Evolutionary conservation across 176 grass and related monocot genomes (phyloP).

Genomic region (Thinopyrum elongatum): DNA sequence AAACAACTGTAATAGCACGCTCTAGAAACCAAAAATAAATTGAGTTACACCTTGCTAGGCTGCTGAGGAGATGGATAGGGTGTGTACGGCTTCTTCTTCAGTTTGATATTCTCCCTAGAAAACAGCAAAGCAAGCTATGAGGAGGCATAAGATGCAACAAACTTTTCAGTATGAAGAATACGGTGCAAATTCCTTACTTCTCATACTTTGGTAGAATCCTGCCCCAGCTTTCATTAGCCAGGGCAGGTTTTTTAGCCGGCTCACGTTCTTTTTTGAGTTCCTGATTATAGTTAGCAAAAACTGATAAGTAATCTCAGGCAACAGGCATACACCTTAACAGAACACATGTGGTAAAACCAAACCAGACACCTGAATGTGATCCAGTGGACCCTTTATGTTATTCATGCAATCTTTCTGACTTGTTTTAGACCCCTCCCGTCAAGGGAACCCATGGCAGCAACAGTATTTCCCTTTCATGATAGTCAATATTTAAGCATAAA

Average conservation of each 20-base stretch:
- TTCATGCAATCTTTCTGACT: constrained; percentile 84
- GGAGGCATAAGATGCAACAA: background rate
- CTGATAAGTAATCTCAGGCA: background rate
- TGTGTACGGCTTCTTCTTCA: constrained; percentile 94
- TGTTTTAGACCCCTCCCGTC: constrained; percentile 61
- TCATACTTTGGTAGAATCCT: constrained; percentile 81
- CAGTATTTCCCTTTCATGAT: constrained; percentile 59
- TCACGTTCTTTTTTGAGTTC: constrained; percentile 77
- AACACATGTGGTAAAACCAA: background rate
- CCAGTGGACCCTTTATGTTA: constrained; percentile 74
- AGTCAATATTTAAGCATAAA: too few species aligned
- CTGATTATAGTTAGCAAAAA: constrained; percentile 40
- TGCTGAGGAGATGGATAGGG: constrained; percentile 84
- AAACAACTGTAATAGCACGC: background rate
- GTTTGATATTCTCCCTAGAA: constrained; percentile 78
- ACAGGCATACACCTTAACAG: background rate
- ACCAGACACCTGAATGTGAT: constrained; percentile 74
- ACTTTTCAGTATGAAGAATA: background rate
- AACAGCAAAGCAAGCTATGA: background rate
- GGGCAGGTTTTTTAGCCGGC: constrained; percentile 61
- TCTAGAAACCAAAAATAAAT: background rate
- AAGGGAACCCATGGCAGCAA: constrained; percentile 78
- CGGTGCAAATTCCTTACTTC: constrained; percentile 45
- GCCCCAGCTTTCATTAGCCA: constrained; percentile 68
- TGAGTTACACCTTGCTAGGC: constrained; percentile 68